Evolutionary conservation across 192 early-diverging fungal genomes (phyloP), one percentile per base, ranked within the genome.

Genomic region (Chytriomyces sp.): DNA sequence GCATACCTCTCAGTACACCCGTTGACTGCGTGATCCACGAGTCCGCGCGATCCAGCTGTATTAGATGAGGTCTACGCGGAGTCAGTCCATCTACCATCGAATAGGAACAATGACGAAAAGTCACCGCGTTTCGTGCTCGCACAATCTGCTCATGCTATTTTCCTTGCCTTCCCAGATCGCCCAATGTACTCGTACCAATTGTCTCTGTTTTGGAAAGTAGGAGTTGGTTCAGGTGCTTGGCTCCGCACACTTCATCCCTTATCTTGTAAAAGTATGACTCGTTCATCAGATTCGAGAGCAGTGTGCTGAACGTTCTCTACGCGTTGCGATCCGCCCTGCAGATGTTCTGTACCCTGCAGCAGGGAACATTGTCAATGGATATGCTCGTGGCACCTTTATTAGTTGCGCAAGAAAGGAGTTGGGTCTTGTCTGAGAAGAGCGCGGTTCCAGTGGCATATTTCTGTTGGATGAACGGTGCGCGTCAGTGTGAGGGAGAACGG

Each of bases 131-230:
- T 67, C 93, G 81, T 22, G 94, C 92, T 53, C 90, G 81, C 25
- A 91, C 74, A 70, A 99, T 93, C 68, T 96, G 93, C 75, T 99
- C 93, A 32, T 96, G 76, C 77, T 99, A 96, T 30, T n/a, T n/a
- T n/a, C n/a, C n/a, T n/a, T n/a, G n/a, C n/a, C 90, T 79, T 62
- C 90, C 84, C 72, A 98, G 74, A 67, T 91, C 91, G 19, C 88
- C 85, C 61, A 99, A 78, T 22, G 94, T 95, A 39, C 81, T 86
- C 30, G 91, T 90, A 5, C 96, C 96, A 38, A 96, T 82, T 5
- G 85, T 71, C 80, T 99, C 96, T 72, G 37, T n/a, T n/a, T n/a
- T n/a, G n/a, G n/a, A n/a, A n/a, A n/a, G n/a, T n/a, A n/a, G n/a
- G n/a, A n/a, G n/a, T n/a, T n/a, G n/a, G n/a, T n/a, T n/a, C n/a